phyloP scores from a whole-genome alignment of 116 monocot species.

The Cymodocea nodosa region DNA sequence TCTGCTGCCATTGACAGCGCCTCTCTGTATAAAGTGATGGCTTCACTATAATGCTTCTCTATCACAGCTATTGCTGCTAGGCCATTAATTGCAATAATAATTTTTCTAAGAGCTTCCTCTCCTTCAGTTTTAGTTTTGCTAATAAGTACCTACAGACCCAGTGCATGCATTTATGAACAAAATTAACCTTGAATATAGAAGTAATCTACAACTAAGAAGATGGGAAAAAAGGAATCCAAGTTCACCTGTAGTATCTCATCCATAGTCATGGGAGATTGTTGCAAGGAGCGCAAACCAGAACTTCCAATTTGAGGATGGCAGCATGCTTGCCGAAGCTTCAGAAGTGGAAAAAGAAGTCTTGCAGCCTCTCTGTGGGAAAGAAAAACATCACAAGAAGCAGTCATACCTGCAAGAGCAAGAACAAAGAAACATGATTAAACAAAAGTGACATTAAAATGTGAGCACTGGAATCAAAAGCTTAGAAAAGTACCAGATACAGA shows the following conservation, averaged over 20 bases:
- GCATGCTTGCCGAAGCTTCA: slow-evolving; percentile 98
- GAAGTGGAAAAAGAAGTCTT: slow-evolving; percentile 61
- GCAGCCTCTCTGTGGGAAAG: slow-evolving; percentile 59
- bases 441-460: background rate
- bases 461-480: background rate
- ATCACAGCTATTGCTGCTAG: slow-evolving; percentile 81
- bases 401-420: slow-evolving; percentile 28
- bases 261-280: slow-evolving; percentile 92
- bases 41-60: slow-evolving; percentile 35
- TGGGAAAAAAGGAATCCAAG: background rate
- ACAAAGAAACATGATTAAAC: background rate
- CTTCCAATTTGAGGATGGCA: slow-evolving; percentile 99
- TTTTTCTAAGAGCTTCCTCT: slow-evolving; percentile 84
- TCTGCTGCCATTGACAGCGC: slow-evolving; percentile 59
- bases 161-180: background rate
- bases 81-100: slow-evolving; percentile 82
- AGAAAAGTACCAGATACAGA: slow-evolving; percentile 12
- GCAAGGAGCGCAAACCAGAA: slow-evolving; percentile 87
- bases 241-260: slow-evolving; percentile 85
- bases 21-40: slow-evolving; percentile 71
- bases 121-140: slow-evolving; percentile 93
- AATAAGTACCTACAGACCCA: slow-evolving; percentile 58
- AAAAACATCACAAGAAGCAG: slow-evolving; percentile 27
- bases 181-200: background rate
- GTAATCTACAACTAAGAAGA: slow-evolving; percentile 1